Evolutionary conservation across 164 flowering plant genomes (phyloP), one percentile per base, ranked within the genome.

Genomic region (Sextonia rubra): DNA sequence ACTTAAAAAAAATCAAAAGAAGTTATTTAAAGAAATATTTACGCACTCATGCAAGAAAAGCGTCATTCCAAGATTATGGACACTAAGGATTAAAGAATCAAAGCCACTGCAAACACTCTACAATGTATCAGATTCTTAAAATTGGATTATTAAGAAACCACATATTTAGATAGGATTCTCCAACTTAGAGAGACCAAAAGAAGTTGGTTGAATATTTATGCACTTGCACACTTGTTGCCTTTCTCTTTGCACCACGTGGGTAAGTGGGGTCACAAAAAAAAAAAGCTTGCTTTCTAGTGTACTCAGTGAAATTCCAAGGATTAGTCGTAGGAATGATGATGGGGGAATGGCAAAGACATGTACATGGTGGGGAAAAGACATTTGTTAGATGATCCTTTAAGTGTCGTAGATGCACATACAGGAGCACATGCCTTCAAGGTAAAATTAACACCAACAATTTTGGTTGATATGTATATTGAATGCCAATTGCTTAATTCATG

Each of bases 331-430:
- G 64, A 26, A 83, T 75, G n/a, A 84, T 83, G 81, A 88, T 90
- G 8, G 85, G 91, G 90, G 91, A 73, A 62, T 61, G 83, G 83
- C 73, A 86, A 90, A 61, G 97, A 94, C 79, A 47, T 79, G 69
- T 81, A 74, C 29, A 63, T 84, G 4, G 86, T 89, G 47, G 98
- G 98, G 58, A 96, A 94, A 75, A 82, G 97, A 75, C 88, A 86
- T 77, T 73, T 93, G 76, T 79, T 91, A 3, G 98, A 93, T 77
- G 97, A 93, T 73, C 98, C 98, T 71, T 90, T 93, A 76, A 91
- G 97, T 69, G 97, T 97, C 3, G 94, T 93, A 32, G 98, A 91
- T 82, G 94, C 91, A 60, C 94, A 89, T 75, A 92, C 97, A 18
- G 91, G 91, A 64, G 79, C 92, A 30, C 95, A 92, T 79, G 74